phyloP scores from a whole-genome alignment of 495 filamentous ascomycete species.

The Penicillium bovifimosum region DNA sequence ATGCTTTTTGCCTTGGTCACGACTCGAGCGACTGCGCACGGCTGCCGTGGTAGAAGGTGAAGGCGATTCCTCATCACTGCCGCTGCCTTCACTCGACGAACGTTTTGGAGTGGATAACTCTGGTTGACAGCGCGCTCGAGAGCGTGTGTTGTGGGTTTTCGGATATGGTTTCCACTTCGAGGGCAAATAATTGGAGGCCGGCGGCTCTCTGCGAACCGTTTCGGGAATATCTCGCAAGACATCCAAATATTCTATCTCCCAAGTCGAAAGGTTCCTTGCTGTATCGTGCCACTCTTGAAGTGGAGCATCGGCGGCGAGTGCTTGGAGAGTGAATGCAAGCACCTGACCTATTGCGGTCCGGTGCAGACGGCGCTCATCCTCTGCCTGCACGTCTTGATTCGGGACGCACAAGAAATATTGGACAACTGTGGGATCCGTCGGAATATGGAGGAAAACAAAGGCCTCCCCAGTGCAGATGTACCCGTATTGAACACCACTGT shows the following conservation, averaged over 20 bases:
- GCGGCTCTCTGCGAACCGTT: slow-evolving; percentile 20
- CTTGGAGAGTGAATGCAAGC: slow-evolving; percentile 43
- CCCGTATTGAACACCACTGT: slow-evolving; percentile 36
- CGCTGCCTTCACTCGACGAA: too few species aligned
- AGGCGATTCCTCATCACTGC: too few species aligned
- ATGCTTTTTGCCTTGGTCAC: too few species aligned
- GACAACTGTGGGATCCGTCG: slow-evolving; percentile 23
- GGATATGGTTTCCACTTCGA: slow-evolving; percentile 20
- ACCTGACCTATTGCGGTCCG: slow-evolving; percentile 41
- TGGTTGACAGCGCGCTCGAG: slow-evolving; percentile 7
- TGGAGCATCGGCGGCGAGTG: slow-evolving; percentile 29
- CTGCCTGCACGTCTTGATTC: slow-evolving; percentile 26
- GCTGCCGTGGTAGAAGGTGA: too few species aligned
- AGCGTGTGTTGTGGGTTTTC: slow-evolving; percentile 25
- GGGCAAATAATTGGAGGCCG: slow-evolving; percentile 23
- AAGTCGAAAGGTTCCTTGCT: too few species aligned
- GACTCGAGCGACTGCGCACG: too few species aligned
- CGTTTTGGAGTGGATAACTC: too few species aligned
- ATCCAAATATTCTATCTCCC: too few species aligned
- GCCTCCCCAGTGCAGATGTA: slow-evolving; percentile 43
- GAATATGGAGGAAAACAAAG: slow-evolving; percentile 45
- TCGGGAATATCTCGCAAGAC: slow-evolving; percentile 21
- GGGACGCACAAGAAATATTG: slow-evolving; percentile 28
- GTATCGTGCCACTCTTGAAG: slow-evolving; percentile 32
- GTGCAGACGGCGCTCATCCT: slow-evolving; percentile 26